Percentiles rank a stretch among this genome's conserved stretches.
Conservation (phyloP, 2,329 filamentous ascomycete genomes). For the Basipetospora chlamydospora region DNA sequence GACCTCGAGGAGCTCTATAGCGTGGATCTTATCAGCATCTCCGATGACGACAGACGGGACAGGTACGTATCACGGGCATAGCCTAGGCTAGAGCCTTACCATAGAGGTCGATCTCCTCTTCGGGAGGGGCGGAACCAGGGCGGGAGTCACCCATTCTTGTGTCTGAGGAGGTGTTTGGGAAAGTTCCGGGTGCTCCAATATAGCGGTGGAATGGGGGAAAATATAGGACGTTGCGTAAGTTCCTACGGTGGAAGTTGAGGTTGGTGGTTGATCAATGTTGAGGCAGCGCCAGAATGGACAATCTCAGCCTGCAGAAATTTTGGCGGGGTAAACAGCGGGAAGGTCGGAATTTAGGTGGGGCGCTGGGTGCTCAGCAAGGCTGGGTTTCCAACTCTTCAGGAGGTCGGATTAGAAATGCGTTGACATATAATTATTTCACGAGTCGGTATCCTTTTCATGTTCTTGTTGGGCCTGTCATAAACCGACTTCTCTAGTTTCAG, state of each 20-base stretch:
- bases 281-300: not conserved
- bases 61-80: not conserved
- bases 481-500: no score
- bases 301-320: constrained; percentile 4
- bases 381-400: no score
- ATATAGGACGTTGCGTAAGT: not conserved
- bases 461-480: no score
- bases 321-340: constrained; percentile 1
- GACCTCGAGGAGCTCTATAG: constrained; percentile 63
- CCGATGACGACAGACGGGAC: not conserved
- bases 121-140: not conserved
- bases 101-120: constrained; percentile 44
- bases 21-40: constrained; percentile 5
- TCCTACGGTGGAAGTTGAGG: not conserved
- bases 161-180: not conserved
- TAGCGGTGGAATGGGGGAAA: no score
- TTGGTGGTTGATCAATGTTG: constrained; percentile 1
- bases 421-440: no score
- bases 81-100: constrained; percentile 23
- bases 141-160: not conserved
- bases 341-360: no score
- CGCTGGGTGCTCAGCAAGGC: no score
- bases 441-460: no score
- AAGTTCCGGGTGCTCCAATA: no score
- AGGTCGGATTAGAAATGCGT: no score